Conservation (phyloP, 345 rosid species). For the Heritiera fomes region DNA sequence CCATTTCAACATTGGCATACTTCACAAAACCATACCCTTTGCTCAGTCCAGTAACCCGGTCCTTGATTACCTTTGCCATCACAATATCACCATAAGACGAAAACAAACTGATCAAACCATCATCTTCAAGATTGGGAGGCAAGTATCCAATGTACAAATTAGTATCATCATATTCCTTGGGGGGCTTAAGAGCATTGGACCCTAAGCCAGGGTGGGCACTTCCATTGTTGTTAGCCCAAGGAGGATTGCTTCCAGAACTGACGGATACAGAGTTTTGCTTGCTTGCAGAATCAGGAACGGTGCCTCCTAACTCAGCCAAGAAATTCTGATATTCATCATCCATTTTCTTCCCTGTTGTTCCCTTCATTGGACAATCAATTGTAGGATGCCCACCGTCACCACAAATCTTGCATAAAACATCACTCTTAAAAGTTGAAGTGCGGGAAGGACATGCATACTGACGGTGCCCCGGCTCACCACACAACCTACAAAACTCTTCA, state of each 20-base stretch:
- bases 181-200: slow-evolving; percentile 54
- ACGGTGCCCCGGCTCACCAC: slow-evolving; percentile 94
- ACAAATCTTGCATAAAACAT: slow-evolving; percentile 96
- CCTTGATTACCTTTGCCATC: slow-evolving; percentile 98
- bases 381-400: slow-evolving; percentile 99
- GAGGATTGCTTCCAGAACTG: slow-evolving; percentile 75
- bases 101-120: slow-evolving; percentile 80
- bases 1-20: slow-evolving; percentile 86
- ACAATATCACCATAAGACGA: slow-evolving; percentile 89
- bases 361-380: slow-evolving; percentile 95
- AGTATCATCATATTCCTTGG: slow-evolving; percentile 87
- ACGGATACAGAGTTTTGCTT: slow-evolving; percentile 64
- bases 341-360: slow-evolving; percentile 92
- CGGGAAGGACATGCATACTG: slow-evolving; percentile 95
- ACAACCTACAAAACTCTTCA: slow-evolving; percentile 88
- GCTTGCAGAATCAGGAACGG: slow-evolving; percentile 84
- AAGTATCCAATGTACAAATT: slow-evolving; percentile 91
- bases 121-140: slow-evolving; percentile 86
- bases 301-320: slow-evolving; percentile 88
- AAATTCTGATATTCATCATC: slow-evolving; percentile 98
- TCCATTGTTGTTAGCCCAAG: slow-evolving; percentile 78
- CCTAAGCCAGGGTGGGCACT: slow-evolving; percentile 84
- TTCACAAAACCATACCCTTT: slow-evolving; percentile 96
- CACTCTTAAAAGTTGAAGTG: slow-evolving; percentile 88
- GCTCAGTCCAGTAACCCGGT: slow-evolving; percentile 71